Evolutionary conservation across 1,284 basidiomycete genomes (phyloP).

Genomic region (Inonotus obliquus): DNA sequence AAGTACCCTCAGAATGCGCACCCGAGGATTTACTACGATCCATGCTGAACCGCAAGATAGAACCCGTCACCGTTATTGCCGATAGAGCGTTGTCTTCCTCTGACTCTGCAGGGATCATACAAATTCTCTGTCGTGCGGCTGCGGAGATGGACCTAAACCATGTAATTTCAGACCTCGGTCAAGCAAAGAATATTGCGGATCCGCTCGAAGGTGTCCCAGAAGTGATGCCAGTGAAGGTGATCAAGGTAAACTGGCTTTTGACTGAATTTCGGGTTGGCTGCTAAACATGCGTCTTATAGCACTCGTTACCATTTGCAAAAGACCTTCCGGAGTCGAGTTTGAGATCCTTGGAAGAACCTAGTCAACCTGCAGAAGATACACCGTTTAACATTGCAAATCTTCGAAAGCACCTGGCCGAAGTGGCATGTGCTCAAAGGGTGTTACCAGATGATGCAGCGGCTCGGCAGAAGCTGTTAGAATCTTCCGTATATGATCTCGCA

Average conservation of each 20-base stretch:
- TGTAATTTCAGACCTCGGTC: slow-evolving; percentile 53
- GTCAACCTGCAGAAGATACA: slow-evolving; percentile 35
- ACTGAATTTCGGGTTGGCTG: neutral
- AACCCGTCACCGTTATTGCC: slow-evolving; percentile 49
- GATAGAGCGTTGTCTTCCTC: slow-evolving; percentile 51
- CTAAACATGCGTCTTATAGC: neutral
- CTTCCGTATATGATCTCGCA: slow-evolving; percentile 82
- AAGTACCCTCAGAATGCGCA: slow-evolving; percentile 13
- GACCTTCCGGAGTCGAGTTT: slow-evolving; percentile 20
- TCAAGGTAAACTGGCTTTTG: slow-evolving; percentile 11
- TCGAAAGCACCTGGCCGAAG: slow-evolving; percentile 58
- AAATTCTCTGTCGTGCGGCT: slow-evolving; percentile 53
- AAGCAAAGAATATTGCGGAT: slow-evolving; percentile 47
- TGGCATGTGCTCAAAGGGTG: slow-evolving; percentile 57
- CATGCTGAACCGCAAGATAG: slow-evolving; percentile 46
- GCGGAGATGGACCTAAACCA: slow-evolving; percentile 46
- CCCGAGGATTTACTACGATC: slow-evolving; percentile 41
- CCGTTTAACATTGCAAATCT: slow-evolving; percentile 74
- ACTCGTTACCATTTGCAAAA: neutral
- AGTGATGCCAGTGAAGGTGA: slow-evolving; percentile 12
- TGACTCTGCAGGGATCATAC: slow-evolving; percentile 51
- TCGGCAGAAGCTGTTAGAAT: slow-evolving; percentile 80
- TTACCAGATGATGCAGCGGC: slow-evolving; percentile 62
- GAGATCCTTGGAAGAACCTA: slow-evolving; percentile 17
- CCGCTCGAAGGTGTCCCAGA: slow-evolving; percentile 39